Conservation (phyloP, 176 grass and related monocot genomes). For the Oryza coarctata region DNA sequence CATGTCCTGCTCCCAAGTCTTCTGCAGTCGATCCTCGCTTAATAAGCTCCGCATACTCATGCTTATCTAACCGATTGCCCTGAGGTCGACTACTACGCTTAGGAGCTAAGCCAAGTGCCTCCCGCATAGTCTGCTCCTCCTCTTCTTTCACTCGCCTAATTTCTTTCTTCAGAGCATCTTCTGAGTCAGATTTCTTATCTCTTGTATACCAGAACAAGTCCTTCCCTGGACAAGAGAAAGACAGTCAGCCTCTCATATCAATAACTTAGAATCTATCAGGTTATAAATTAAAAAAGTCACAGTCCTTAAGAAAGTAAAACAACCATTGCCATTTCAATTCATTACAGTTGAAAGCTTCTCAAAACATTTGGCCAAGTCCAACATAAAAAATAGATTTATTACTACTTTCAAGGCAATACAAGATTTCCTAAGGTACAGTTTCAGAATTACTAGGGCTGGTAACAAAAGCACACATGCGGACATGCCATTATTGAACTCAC, state of each 20-base stretch:
- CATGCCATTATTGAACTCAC: neutral
- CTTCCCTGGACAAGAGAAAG: conserved; percentile 55
- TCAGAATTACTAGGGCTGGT: neutral
- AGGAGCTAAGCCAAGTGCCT: conserved; percentile 93
- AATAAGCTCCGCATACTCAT: conserved; percentile 94
- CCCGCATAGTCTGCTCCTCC: conserved; percentile 93
- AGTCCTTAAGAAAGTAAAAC: neutral
- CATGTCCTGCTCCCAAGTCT: conserved; percentile 85
- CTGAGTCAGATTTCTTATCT: conserved; percentile 73
- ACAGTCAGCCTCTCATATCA: neutral
- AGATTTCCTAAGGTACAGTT: neutral
- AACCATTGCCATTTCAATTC: neutral
- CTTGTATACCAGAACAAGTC: conserved; percentile 82
- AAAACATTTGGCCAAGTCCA: neutral
- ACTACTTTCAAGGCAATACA: neutral
- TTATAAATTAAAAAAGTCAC: neutral
- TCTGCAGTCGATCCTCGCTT: conserved; percentile 93
- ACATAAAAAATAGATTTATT: neutral
- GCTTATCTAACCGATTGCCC: conserved; percentile 81
- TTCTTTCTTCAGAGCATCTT: conserved; percentile 83
- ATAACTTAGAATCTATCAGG: neutral
- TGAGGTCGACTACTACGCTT: conserved; percentile 66
- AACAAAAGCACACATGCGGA: neutral
- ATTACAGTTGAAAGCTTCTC: neutral
- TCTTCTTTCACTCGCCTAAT: conserved; percentile 95